A percentile compares a stretch with the other conserved stretches of the same genome.
These are phyloP conservation scores for Annulohypoxylon moriforme DNA, from an alignment of 495 filamentous ascomycete genomes.

Conservation along the genomic window DNA sequence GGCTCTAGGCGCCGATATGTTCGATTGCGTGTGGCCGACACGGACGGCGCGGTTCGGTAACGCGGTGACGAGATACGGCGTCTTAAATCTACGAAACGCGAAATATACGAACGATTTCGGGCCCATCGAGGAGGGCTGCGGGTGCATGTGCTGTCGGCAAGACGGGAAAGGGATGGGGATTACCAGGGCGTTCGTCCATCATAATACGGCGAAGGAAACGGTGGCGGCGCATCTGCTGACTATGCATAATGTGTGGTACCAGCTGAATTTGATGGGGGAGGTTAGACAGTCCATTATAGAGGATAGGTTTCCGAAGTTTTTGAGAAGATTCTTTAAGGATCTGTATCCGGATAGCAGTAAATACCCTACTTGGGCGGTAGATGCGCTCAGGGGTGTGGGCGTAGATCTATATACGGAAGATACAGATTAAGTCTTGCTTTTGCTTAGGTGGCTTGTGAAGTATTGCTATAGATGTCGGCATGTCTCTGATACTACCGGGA, in stretches of 20 bases:
- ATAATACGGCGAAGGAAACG: slow-evolving; percentile 93
- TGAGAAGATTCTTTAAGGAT: slow-evolving; percentile 78
- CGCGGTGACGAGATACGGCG: slow-evolving; percentile 83
- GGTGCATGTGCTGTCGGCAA: slow-evolving; percentile 80
- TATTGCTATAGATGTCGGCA: neutral
- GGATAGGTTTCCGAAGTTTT: slow-evolving; percentile 81
- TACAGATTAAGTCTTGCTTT: slow-evolving; percentile 12
- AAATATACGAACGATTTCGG: slow-evolving; percentile 80
- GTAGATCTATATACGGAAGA: slow-evolving; percentile 71
- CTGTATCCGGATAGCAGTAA: slow-evolving; percentile 74
- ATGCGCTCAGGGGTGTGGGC: slow-evolving; percentile 83
- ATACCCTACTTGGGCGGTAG: slow-evolving; percentile 86
- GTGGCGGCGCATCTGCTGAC: slow-evolving; percentile 94
- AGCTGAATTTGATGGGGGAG: slow-evolving; percentile 81
- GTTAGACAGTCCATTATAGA: slow-evolving; percentile 83
- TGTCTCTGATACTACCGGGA: too few species aligned
- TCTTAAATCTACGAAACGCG: slow-evolving; percentile 84
- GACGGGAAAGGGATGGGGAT: slow-evolving; percentile 83
- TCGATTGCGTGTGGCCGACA: slow-evolving; percentile 99
- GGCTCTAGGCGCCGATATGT: slow-evolving; percentile 97
- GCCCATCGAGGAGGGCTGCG: slow-evolving; percentile 84
- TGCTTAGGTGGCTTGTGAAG: slow-evolving; percentile 2
- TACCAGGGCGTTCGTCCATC: slow-evolving; percentile 89
- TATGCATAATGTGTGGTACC: slow-evolving; percentile 94
- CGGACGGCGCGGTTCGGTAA: slow-evolving; percentile 96